Evolutionary conservation across 352 stramenopile genomes (phyloP), one percentile per base, ranked within the genome.

Genomic region (Phytophthora uliginosa): DNA sequence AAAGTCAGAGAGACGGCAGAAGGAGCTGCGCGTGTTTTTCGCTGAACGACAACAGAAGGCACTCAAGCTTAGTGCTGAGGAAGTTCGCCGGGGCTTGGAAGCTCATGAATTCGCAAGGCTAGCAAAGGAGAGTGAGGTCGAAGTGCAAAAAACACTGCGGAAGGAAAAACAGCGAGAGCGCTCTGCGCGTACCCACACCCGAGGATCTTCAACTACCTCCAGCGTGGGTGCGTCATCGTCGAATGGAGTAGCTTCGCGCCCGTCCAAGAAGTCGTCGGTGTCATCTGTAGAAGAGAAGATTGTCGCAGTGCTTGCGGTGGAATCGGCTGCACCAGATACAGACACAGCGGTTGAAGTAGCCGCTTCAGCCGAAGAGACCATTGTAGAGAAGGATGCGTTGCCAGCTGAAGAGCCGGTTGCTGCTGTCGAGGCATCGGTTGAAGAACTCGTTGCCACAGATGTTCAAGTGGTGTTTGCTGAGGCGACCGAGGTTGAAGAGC

Each of bases 1-100:
- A 15, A 91, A 88, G 52, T 93, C 87, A 4, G 75, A 86, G 15
- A 79, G 87, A 55, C 83, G 87, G 10, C 83, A 92, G 57, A 73
- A 74, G 24, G 80, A 89, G 18, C 55, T 94, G 34, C 77, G 80
- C 7, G 63, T 73, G 18, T 81, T 85, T 59, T 84, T 89, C 12
- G 58, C 62, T 4, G 71, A 88, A 8, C 80, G 83, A 59, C 81
- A 91, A 31, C 78, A 86, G 17, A 81, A 84, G 36, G 71, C 71
- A 33, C 71, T 77, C n/a, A 63, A 75, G 18, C 68, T 74, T 2
- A 77, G 73, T n/a, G 81, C 79, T 18, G 79, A 84, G 28, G 82
- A 88, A 51, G 63, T 91, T 13, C 80, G 85, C 8, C 81, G 81
- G n/a, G 83, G 83, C 26, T 73, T 82, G 34, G 79, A 89, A 51